A percentile compares a stretch with the other conserved stretches of the same genome.
Conservation (phyloP, 768 basidiomycete genomes). For the Leccinum uliginosum region DNA sequence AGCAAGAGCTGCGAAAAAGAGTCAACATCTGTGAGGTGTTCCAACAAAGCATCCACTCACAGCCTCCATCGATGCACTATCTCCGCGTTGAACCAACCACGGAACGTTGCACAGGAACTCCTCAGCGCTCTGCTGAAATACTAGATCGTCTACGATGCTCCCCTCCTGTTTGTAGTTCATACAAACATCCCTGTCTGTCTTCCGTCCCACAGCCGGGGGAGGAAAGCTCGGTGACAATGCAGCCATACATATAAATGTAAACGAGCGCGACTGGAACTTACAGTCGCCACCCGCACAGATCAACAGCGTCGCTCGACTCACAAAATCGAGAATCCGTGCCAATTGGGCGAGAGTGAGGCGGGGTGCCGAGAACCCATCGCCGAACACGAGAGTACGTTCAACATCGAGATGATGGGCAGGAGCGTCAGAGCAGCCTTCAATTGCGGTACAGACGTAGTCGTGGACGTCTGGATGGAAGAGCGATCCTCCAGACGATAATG, state of each 20-base stretch:
- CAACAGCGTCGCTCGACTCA: conserved; percentile 2
- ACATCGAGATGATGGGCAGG: conserved; percentile 3
- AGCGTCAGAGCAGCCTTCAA: background rate
- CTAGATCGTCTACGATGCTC: conserved; percentile 1
- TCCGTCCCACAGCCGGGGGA: background rate
- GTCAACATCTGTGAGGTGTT: background rate
- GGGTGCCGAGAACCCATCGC: background rate
- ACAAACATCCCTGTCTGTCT: background rate
- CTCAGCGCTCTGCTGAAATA: conserved; percentile 12
- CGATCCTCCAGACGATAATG: background rate
- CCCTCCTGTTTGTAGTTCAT: background rate
- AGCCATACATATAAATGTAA: conserved; percentile 9
- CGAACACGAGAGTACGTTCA: conserved; percentile 2
- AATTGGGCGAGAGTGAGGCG: conserved; percentile 4
- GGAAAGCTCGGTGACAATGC: background rate
- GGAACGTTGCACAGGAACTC: conserved; percentile 5
- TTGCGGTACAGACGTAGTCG: conserved; percentile 3
- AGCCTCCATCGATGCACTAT: background rate
- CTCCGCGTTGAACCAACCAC: conserved; percentile 1
- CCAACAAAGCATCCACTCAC: background rate
- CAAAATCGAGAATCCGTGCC: conserved; percentile 4
- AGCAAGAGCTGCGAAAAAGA: background rate
- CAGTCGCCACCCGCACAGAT: conserved; percentile 9
- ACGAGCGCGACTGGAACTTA: conserved; percentile 12
- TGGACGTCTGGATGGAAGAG: conserved; percentile 12